Percentiles rank a stretch among this genome's conserved stretches.
These are phyloP conservation scores for Entamoeba histolytica DNA, from an alignment of 208 protist species.

Conservation along the genomic window DNA sequence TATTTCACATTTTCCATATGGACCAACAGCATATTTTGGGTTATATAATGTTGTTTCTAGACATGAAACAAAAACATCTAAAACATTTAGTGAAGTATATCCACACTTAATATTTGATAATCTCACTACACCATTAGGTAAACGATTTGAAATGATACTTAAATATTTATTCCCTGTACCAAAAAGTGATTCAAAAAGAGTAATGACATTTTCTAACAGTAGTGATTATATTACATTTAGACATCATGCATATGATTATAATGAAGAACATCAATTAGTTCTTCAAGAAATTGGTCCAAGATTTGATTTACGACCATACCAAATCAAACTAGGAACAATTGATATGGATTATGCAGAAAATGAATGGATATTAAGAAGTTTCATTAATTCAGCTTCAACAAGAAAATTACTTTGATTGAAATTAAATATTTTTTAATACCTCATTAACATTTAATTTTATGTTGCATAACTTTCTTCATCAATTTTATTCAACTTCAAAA, in stretches of 20 bases:
- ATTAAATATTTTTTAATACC: too few relatives aligned
- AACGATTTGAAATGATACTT: slow-evolving; percentile 63
- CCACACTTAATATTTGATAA: slow-evolving; percentile 94
- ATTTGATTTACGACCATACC: slow-evolving; percentile 83
- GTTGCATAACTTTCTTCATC: too few relatives aligned
- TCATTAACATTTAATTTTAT: too few relatives aligned
- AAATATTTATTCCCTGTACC: slow-evolving; percentile 90
- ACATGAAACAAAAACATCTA: slow-evolving; percentile 66
- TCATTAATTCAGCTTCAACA: slow-evolving; percentile 85
- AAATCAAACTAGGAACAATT: slow-evolving; percentile 68
- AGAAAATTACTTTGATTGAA: background rate
- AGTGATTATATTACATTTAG: slow-evolving; percentile 88
- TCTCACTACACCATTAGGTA: slow-evolving; percentile 74
- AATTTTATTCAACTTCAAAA: too few relatives aligned
- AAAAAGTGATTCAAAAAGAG: slow-evolving; percentile 66
- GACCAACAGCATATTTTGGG: slow-evolving; percentile 88
- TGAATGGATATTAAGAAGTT: slow-evolving; percentile 88
- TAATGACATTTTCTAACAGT: slow-evolving; percentile 89
- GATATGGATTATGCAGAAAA: slow-evolving; percentile 65
- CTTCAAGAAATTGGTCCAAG: slow-evolving; percentile 85
- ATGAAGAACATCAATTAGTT: slow-evolving; percentile 56
- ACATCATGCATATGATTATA: slow-evolving; percentile 67
- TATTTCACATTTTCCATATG: slow-evolving; percentile 84
- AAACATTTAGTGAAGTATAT: slow-evolving; percentile 65
- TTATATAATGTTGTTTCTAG: slow-evolving; percentile 79